Percentiles rank a stretch among this genome's conserved stretches.
These are phyloP conservation scores for Leptodermis oblonga DNA, from an alignment of 257 asterid genomes.

Conservation along the genomic window DNA sequence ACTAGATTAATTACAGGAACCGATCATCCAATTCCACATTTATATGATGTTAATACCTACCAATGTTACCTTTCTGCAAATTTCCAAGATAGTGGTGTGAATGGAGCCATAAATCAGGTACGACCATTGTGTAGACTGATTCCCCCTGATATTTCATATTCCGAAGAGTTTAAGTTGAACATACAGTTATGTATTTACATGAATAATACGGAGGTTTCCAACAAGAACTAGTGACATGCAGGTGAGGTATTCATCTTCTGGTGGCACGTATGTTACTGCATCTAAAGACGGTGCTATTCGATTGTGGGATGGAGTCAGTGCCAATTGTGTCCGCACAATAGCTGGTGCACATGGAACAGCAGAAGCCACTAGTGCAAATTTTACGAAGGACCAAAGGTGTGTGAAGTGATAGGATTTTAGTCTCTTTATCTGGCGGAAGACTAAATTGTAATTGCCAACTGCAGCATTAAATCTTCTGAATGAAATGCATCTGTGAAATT, in stretches of 20 bases:
- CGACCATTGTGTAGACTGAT: neutral
- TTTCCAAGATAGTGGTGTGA: conserved; percentile 53
- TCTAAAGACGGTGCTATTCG: conserved; percentile 77
- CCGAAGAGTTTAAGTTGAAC: neutral
- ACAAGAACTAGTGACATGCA: conserved; percentile 12
- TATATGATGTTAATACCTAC: conserved; percentile 75
- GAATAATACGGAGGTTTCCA: neutral
- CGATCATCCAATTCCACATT: conserved; percentile 73
- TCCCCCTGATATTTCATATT: neutral
- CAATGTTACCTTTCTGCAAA: conserved; percentile 72
- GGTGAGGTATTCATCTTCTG: conserved; percentile 74
- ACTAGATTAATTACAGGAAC: conserved; percentile 51
- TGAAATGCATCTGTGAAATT: neutral
- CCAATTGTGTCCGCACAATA: conserved; percentile 64
- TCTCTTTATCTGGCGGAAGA: neutral
- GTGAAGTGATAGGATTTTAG: neutral
- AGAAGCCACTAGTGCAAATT: conserved; percentile 72
- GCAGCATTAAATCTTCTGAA: conserved; percentile 2
- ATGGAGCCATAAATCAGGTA: conserved; percentile 87
- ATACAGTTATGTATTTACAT: neutral
- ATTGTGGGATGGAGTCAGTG: conserved; percentile 81
- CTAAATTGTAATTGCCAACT: neutral
- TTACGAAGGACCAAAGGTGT: conserved; percentile 75
- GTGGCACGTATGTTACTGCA: conserved; percentile 83
- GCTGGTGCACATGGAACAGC: conserved; percentile 72